phyloP scores from a whole-genome alignment of 2,329 filamentous ascomycete genomes.

The Hypocreales sp. region DNA sequence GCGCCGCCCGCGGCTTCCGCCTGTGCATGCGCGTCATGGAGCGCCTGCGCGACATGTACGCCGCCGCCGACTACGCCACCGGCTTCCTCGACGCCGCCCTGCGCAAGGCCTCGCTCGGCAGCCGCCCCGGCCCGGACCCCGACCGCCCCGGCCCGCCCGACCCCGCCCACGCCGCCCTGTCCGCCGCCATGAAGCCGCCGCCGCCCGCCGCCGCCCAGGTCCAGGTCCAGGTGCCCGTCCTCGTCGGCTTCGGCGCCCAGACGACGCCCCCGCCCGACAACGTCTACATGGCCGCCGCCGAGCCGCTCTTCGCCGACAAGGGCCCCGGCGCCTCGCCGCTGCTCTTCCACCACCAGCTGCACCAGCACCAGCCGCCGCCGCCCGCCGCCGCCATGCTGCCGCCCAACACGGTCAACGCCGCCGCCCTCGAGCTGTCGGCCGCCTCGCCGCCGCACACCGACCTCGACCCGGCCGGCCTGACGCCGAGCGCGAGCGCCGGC shows the following conservation, averaged over 20 bases:
- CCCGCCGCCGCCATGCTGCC: conserved; percentile 22
- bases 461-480: conserved; percentile 23
- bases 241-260: conserved; percentile 21
- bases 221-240: background rate
- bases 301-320: conserved; percentile 21
- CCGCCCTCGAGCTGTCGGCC: conserved; percentile 17
- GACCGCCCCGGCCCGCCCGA: background rate
- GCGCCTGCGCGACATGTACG: conserved; percentile 74
- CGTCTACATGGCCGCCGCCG: conserved; percentile 24
- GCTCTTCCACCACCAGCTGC: conserved; percentile 5
- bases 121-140: conserved; percentile 28
- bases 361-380: too few relatives aligned
- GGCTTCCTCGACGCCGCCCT: conserved; percentile 88
- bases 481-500: conserved; percentile 28
- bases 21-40: conserved; percentile 89
- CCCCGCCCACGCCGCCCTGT: conserved; percentile 6
- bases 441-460: conserved; percentile 30
- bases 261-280: conserved; percentile 43
- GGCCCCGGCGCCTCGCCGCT: conserved; percentile 1
- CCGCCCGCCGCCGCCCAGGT: too few relatives aligned
- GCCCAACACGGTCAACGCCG: conserved; percentile 21
- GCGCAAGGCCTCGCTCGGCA: conserved; percentile 68
- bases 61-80: conserved; percentile 90
- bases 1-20: conserved; percentile 67
- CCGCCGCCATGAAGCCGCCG: conserved; percentile 19